Conservation (phyloP, 2,329 filamentous ascomycete genomes). For the Aureobasidium sp. region DNA sequence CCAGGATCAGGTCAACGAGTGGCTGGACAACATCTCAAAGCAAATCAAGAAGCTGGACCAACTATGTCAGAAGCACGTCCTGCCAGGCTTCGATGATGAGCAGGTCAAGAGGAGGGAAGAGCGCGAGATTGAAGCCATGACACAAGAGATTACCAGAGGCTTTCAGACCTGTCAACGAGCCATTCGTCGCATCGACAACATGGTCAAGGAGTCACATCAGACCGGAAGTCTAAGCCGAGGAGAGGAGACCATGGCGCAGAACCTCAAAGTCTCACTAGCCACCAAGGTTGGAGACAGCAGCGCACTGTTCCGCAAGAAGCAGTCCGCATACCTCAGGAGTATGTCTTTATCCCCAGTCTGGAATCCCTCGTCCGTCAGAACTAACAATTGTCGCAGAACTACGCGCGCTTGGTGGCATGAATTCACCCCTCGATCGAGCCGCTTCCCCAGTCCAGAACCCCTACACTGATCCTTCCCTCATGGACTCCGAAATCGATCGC, state of each 20-base stretch:
- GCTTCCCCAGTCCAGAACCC: conserved; percentile 48
- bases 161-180: conserved; percentile 87
- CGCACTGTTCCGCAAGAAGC: conserved; percentile 90
- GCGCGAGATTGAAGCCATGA: conserved; percentile 79
- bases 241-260: conserved; percentile 92
- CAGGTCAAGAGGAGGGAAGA: conserved; percentile 81
- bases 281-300: conserved; percentile 84
- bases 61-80: conserved; percentile 91
- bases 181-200: conserved; percentile 77
- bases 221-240: conserved; percentile 65
- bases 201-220: conserved; percentile 73
- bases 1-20: conserved; percentile 83
- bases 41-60: conserved; percentile 82
- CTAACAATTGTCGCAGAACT: conserved; percentile 28
- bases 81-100: conserved; percentile 95
- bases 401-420: conserved; percentile 38
- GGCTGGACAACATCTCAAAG: conserved; percentile 68
- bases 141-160: conserved; percentile 76
- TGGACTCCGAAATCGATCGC: conserved; percentile 89
- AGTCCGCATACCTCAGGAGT: conserved; percentile 95
- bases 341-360: conserved; percentile 30
- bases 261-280: conserved; percentile 87
- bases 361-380: conserved; percentile 27
- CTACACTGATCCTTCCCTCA: conserved; percentile 77
- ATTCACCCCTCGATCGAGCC: conserved; percentile 36